Conservation (phyloP, 106 monocot genomes). For the Phalaenopsis aphrodite region DNA sequence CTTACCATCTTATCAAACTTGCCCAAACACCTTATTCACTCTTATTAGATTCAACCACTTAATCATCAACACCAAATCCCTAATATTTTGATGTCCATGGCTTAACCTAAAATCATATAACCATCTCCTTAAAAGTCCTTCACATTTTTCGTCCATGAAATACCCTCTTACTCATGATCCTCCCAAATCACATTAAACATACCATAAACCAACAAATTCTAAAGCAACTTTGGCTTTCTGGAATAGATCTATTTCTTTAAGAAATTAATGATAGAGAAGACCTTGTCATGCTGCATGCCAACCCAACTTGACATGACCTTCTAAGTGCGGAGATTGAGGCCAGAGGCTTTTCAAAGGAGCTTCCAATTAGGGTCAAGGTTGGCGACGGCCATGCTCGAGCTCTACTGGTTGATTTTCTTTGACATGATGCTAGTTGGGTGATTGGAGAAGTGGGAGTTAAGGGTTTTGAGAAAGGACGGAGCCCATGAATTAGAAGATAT, state of each 20-base stretch:
- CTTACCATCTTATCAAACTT: constrained; percentile 19
- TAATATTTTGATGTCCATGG: constrained; percentile 22
- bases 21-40: constrained; percentile 15
- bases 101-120: constrained; percentile 19
- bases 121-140: constrained; percentile 29
- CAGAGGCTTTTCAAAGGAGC: constrained; percentile 23
- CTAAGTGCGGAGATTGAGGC: constrained; percentile 19
- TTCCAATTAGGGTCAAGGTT: constrained; percentile 21
- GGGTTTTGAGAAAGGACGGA: constrained; percentile 12
- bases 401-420: constrained; percentile 5
- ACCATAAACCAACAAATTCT: constrained; percentile 11
- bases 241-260: not conserved
- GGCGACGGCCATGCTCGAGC: constrained; percentile 14
- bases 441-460: constrained; percentile 10
- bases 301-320: constrained; percentile 16
- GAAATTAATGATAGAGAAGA: constrained; percentile 13
- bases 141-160: constrained; percentile 17
- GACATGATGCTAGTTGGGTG: constrained; percentile 5
- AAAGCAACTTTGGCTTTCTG: constrained; percentile 4
- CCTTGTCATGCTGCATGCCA: constrained; percentile 17
- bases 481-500: not conserved
- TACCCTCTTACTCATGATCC: constrained; percentile 24
- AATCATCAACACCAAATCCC: constrained; percentile 27
- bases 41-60: constrained; percentile 36
- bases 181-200: constrained; percentile 35